A percentile compares a stretch with the other conserved stretches of the same genome.
Evolutionary conservation across 805 yeast genomes (phyloP).

Genomic region (Saccharomycopsis capsularis): DNA sequence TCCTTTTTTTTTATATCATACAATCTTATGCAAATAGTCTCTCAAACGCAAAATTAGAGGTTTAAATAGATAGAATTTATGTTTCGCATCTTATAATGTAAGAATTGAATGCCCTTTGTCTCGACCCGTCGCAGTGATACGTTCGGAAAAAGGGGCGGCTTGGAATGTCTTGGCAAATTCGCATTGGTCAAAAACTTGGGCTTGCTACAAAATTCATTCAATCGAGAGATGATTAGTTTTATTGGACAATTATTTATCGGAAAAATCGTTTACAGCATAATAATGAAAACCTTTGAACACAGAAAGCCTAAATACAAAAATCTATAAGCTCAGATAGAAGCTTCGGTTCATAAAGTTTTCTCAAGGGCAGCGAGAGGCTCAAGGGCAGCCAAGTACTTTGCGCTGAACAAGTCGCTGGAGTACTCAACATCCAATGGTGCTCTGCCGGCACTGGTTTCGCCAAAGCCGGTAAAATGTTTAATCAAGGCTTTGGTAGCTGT

Average conservation of each 20-base stretch:
- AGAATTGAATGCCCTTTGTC: too few species aligned
- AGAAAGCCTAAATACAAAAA: neutral
- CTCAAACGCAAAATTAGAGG: too few species aligned
- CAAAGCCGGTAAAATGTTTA: conserved; percentile 24
- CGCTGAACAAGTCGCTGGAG: conserved; percentile 11
- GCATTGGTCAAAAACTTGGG: too few species aligned
- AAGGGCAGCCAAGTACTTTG: conserved; percentile 22
- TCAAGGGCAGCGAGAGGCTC: conserved; percentile 22
- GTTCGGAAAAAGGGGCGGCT: too few species aligned
- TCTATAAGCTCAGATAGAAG: neutral
- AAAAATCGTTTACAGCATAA: neutral
- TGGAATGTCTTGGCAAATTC: too few species aligned
- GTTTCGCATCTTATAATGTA: too few species aligned
- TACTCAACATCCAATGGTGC: conserved; percentile 27
- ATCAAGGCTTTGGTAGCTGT: conserved; percentile 29
- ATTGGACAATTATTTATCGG: neutral
- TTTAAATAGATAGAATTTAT: too few species aligned
- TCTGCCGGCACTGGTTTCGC: conserved; percentile 28
- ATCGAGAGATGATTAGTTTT: too few species aligned
- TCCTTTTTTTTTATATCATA: neutral
- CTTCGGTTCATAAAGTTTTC: conserved; percentile 11
- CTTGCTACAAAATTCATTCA: too few species aligned
- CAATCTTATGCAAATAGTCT: too few species aligned
- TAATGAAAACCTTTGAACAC: neutral
- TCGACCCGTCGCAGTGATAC: too few species aligned